Conservation (phyloP, 2,329 filamentous ascomycete genomes). For the Aspergillus quadricinctus region DNA sequence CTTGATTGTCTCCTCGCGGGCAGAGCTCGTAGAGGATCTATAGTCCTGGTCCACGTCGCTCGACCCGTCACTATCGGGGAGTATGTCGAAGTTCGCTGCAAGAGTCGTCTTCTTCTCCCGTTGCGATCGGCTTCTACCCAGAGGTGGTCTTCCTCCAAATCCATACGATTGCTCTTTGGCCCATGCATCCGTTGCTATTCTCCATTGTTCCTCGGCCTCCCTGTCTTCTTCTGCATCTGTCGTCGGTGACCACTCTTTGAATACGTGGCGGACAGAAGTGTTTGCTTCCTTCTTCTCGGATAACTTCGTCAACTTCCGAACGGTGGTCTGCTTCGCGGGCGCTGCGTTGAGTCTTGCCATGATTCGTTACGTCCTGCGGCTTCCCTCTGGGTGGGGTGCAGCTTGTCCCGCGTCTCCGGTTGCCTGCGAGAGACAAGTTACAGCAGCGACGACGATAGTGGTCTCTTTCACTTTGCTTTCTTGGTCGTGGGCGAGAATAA, state of each 20-base stretch:
- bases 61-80: constrained; percentile 23
- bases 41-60: constrained; percentile 13
- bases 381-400: neutral
- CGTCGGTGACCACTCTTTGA: neutral
- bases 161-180: constrained; percentile 3
- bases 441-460: neutral
- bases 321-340: neutral
- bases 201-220: constrained; percentile 11
- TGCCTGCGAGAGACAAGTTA: neutral
- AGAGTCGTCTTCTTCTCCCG: constrained; percentile 15
- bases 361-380: neutral
- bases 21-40: constrained; percentile 7
- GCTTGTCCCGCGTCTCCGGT: neutral
- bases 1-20: constrained; percentile 13
- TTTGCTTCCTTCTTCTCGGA: neutral
- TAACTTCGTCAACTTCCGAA: neutral
- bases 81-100: constrained; percentile 25
- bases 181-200: constrained; percentile 3
- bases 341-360: constrained; percentile 14
- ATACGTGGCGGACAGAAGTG: neutral
- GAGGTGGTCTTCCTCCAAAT: constrained; percentile 8
- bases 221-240: constrained; percentile 1
- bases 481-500: neutral
- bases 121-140: constrained; percentile 12
- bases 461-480: neutral